phyloP scores from a whole-genome alignment of 2,329 filamentous ascomycete genomes.

The Tolypocladium sp. region DNA sequence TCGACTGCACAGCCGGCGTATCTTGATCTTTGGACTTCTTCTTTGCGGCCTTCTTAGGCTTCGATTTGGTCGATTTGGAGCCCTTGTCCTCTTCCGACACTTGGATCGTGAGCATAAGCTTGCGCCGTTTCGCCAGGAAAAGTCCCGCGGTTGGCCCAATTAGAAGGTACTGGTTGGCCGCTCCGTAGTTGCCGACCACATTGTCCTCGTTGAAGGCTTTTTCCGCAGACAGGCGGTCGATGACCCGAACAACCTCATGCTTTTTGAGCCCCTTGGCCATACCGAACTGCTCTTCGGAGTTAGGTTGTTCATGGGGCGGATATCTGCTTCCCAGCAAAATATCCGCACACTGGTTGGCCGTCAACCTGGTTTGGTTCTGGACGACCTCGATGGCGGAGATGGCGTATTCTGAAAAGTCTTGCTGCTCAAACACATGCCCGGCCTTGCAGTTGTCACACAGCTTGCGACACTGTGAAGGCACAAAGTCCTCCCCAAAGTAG shows the following conservation, averaged over 20 bases:
- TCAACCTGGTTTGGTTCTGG: constrained; percentile 50
- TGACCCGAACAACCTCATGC: constrained; percentile 74
- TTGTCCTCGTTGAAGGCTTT: constrained; percentile 66
- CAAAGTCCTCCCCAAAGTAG: constrained; percentile 90
- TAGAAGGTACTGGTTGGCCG: constrained; percentile 65
- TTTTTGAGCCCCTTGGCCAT: constrained; percentile 61
- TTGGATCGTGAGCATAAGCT: constrained; percentile 35
- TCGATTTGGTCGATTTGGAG: constrained; percentile 19
- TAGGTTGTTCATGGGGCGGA: constrained; percentile 43
- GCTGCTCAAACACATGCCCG: constrained; percentile 57
- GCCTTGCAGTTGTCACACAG: constrained; percentile 87
- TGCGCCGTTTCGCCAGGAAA: constrained; percentile 35
- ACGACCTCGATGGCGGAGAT: constrained; percentile 62
- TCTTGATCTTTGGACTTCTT: constrained; percentile 24
- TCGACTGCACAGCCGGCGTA: constrained; percentile 31
- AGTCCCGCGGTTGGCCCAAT: constrained; percentile 29
- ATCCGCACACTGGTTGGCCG: constrained; percentile 74
- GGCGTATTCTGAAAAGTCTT: constrained; percentile 72
- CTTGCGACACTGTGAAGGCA: constrained; percentile 58
- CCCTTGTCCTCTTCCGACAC: constrained; percentile 21
- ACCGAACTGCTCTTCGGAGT: constrained; percentile 54
- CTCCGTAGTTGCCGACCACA: constrained; percentile 38
- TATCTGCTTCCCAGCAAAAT: constrained; percentile 64
- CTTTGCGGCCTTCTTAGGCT: constrained; percentile 24
- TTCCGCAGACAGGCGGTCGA: constrained; percentile 65